Evolutionary conservation across 768 basidiomycete species (phyloP).

Genomic region (Scleroderma citrinum): DNA sequence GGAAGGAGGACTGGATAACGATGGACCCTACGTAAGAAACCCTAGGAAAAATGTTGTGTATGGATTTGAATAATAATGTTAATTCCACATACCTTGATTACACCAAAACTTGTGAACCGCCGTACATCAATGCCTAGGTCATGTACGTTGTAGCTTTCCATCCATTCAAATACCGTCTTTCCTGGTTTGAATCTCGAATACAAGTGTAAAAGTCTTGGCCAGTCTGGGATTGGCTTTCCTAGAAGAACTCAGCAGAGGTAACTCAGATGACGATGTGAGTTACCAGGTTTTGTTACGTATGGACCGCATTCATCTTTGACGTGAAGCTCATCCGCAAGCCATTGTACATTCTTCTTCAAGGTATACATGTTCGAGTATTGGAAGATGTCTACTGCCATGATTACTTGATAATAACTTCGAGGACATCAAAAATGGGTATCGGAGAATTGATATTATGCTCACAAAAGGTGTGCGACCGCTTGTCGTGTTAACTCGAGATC

Average conservation of each 20-base stretch:
- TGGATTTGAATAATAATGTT: not conserved
- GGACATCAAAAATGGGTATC: not conserved
- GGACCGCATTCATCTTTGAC: slow-evolving; percentile 88
- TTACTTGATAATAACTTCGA: slow-evolving; percentile 88
- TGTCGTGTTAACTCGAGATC: slow-evolving; percentile 76
- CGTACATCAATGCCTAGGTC: slow-evolving; percentile 79
- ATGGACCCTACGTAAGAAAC: slow-evolving; percentile 88
- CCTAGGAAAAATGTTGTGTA: slow-evolving; percentile 35
- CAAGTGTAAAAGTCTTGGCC: slow-evolving; percentile 80
- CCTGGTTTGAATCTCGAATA: slow-evolving; percentile 86
- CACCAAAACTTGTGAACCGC: slow-evolving; percentile 94
- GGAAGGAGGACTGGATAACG: slow-evolving; percentile 80
- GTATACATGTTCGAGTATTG: slow-evolving; percentile 99
- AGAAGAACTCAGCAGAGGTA: slow-evolving; percentile 1
- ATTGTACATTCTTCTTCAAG: slow-evolving; percentile 77
- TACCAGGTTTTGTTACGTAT: slow-evolving; percentile 80
- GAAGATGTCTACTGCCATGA: slow-evolving; percentile 96
- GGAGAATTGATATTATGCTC: slow-evolving; percentile 21
- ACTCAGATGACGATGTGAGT: not conserved
- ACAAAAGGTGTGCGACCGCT: slow-evolving; percentile 91
- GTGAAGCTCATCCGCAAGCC: slow-evolving; percentile 78
- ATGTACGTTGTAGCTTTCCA: slow-evolving; percentile 67
- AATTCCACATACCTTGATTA: slow-evolving; percentile 67
- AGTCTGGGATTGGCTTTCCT: slow-evolving; percentile 67
- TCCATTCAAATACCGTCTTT: slow-evolving; percentile 83